A percentile compares a stretch with the other conserved stretches of the same genome.
Conservation (phyloP, 1,139 yeast genomes). For the Geotrichum reessii region DNA sequence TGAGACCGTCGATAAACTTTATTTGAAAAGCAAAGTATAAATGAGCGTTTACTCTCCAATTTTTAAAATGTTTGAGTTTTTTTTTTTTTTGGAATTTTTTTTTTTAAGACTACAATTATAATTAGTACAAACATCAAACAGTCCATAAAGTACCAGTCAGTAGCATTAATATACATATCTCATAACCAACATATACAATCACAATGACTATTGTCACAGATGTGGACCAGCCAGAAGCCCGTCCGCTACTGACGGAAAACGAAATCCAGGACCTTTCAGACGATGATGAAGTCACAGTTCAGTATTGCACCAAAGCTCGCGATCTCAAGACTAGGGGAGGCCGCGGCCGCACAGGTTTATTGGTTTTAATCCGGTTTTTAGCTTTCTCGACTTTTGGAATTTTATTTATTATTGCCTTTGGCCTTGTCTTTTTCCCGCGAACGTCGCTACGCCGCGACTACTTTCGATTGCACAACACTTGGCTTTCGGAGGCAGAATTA, state of each 20-base stretch:
- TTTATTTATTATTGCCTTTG: conserved; percentile 49
- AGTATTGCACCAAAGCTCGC: background rate
- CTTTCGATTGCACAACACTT: conserved; percentile 53
- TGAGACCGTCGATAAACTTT: too few species aligned
- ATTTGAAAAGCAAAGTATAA: background rate
- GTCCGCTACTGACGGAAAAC: conserved; percentile 6
- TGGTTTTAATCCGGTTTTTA: conserved; percentile 40
- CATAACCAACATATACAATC: background rate
- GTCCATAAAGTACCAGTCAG: background rate
- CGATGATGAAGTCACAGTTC: background rate
- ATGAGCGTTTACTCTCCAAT: background rate
- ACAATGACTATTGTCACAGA: background rate
- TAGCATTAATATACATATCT: background rate
- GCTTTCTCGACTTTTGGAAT: conserved; percentile 52
- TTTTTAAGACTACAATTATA: background rate
- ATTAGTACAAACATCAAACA: background rate
- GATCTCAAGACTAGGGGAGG: background rate
- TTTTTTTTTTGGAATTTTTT: too few species aligned
- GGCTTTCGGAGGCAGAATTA: conserved; percentile 30
- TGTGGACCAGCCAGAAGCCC: background rate
- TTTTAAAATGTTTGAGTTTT: too few species aligned
- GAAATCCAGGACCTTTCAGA: background rate
- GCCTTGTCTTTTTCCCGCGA: conserved; percentile 74
- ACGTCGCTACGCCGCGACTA: conserved; percentile 82
- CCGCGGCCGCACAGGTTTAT: conserved; percentile 5